Evolutionary conservation across 2,329 filamentous ascomycete species (phyloP).

Genomic region (Dactylellina drechsleri): DNA sequence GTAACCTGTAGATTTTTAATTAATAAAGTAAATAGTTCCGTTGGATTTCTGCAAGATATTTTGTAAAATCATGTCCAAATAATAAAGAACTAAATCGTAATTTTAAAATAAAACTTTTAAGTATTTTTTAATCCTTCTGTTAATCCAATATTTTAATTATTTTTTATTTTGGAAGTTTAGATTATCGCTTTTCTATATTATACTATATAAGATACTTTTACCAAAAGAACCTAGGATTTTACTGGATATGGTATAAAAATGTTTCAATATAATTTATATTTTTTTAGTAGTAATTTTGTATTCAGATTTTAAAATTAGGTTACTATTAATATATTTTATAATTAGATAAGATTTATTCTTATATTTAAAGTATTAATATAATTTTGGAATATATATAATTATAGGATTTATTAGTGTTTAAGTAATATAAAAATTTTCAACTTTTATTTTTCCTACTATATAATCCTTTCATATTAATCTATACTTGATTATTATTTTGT

Average conservation of each 20-base stretch:
- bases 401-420: constrained; percentile 4
- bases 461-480: neutral
- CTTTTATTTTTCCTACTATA: constrained; percentile 4
- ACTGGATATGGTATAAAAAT: neutral
- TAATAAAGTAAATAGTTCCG: constrained; percentile 2
- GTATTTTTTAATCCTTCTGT: neutral
- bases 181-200: neutral
- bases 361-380: constrained; percentile 12
- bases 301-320: neutral
- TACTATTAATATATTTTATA: constrained; percentile 13
- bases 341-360: constrained; percentile 7
- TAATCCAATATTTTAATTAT: neutral
- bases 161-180: constrained; percentile 7
- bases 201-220: constrained; percentile 5
- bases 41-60: constrained; percentile 4
- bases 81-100: constrained; percentile 9
- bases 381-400: neutral
- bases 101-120: neutral
- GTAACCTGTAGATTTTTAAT: constrained; percentile 17
- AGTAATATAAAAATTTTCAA: no score
- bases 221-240: neutral
- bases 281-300: neutral
- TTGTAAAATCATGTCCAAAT: neutral
- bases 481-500: constrained; percentile 14
- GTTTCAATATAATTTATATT: neutral